Percentiles rank a stretch among this genome's conserved stretches.
Conservation (phyloP, 495 filamentous ascomycete species). For the Barbatosphaeria neglecta region DNA sequence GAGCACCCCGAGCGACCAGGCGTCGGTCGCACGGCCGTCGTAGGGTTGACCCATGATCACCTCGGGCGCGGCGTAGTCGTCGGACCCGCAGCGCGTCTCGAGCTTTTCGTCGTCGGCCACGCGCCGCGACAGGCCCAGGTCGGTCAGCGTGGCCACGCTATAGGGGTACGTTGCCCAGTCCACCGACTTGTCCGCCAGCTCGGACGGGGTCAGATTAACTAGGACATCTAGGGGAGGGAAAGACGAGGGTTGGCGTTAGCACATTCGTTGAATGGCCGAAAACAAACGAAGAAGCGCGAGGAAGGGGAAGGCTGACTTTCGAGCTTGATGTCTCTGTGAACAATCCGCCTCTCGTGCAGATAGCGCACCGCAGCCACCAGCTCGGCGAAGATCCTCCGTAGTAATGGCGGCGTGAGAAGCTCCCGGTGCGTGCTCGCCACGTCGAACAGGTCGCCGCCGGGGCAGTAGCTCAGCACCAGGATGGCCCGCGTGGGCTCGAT, state of each 20-base stretch:
- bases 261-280: not conserved
- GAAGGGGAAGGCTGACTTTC: slow-evolving; percentile 58
- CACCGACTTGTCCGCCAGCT: slow-evolving; percentile 26
- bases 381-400: slow-evolving; percentile 84
- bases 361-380: slow-evolving; percentile 75
- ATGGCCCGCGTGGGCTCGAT: slow-evolving; percentile 70
- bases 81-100: slow-evolving; percentile 82
- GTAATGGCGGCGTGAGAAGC: slow-evolving; percentile 51
- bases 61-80: slow-evolving; percentile 95
- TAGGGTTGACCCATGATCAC: slow-evolving; percentile 92
- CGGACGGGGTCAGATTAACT: slow-evolving; percentile 59
- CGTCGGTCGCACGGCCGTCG: slow-evolving; percentile 84
- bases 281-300: slow-evolving; percentile 1
- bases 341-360: slow-evolving; percentile 74
- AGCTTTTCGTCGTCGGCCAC: slow-evolving; percentile 71
- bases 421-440: slow-evolving; percentile 59
- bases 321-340: slow-evolving; percentile 94
- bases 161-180: slow-evolving; percentile 65
- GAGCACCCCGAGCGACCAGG: slow-evolving; percentile 89
- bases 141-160: slow-evolving; percentile 77
- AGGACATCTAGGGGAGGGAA: slow-evolving; percentile 61
- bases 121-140: slow-evolving; percentile 79
- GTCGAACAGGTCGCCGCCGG: slow-evolving; percentile 92
- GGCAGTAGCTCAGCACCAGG: slow-evolving; percentile 81
- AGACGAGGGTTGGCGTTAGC: too few relatives aligned